These are phyloP conservation scores for Uronychia setigera DNA, from an alignment of 73 alveolate genomes.

Conservation along the genomic window DNA sequence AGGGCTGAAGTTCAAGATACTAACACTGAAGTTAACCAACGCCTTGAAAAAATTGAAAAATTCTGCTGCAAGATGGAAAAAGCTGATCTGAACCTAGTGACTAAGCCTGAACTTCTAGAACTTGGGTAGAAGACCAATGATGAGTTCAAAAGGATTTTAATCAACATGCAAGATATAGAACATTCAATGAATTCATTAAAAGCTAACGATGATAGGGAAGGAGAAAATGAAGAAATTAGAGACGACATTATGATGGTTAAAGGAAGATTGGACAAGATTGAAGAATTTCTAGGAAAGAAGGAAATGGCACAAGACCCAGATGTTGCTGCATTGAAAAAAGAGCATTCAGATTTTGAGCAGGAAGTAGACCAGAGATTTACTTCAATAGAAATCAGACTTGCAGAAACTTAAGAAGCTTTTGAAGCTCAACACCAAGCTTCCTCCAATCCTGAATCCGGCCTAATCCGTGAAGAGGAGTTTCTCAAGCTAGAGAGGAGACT, in stretches of 20 bases:
- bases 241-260: not conserved
- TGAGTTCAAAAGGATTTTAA: not conserved
- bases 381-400: not conserved
- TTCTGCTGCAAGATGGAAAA: not conserved
- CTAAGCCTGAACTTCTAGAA: not conserved
- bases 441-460: too few species aligned
- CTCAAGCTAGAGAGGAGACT: too few species aligned
- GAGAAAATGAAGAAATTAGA: not conserved
- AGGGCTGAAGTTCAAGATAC: not conserved
- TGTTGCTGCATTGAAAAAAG: not conserved
- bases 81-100: not conserved
- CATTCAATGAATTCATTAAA: too few species aligned
- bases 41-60: not conserved
- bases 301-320: not conserved
- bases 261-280: not conserved
- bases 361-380: not conserved
- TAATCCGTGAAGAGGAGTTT: too few species aligned
- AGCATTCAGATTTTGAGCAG: not conserved
- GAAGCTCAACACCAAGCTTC: not conserved
- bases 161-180: too few species aligned
- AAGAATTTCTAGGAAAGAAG: not conserved
- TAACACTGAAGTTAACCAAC: not conserved
- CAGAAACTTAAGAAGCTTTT: not conserved
- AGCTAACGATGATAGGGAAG: not conserved
- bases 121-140: not conserved